Conservation (phyloP, 768 basidiomycete species). For the Suillus luteus region DNA sequence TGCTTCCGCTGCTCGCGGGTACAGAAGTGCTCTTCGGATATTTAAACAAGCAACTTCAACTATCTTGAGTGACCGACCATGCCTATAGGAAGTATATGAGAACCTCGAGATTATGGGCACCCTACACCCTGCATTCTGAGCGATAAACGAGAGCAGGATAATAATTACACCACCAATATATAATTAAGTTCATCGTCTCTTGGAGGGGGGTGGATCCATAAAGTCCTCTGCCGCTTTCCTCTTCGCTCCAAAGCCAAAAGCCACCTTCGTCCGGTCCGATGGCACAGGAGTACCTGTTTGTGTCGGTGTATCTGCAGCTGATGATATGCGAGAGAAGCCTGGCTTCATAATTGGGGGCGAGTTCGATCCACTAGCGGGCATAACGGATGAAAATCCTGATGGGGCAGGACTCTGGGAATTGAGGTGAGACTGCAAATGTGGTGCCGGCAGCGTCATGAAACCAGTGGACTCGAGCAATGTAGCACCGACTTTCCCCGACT, state of each 20-base stretch:
- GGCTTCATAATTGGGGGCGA: conserved; percentile 62
- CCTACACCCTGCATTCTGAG: background rate
- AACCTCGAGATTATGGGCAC: background rate
- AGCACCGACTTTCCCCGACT: conserved; percentile 50
- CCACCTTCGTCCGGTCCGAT: conserved; percentile 71
- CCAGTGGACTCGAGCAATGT: conserved; percentile 53
- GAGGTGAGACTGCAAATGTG: conserved; percentile 45
- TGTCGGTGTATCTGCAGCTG: conserved; percentile 51
- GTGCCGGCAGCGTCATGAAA: conserved; percentile 74
- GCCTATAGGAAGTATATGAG: background rate
- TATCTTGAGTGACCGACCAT: background rate
- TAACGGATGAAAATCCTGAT: conserved; percentile 36
- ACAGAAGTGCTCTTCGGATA: background rate
- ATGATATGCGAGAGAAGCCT: conserved; percentile 77
- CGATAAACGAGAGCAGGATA: conserved; percentile 1
- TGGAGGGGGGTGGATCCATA: conserved; percentile 65
- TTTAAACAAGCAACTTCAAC: background rate
- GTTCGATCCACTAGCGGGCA: conserved; percentile 39
- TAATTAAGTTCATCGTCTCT: conserved; percentile 40
- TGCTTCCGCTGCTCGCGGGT: background rate
- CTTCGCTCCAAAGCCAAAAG: conserved; percentile 78
- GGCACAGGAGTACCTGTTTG: conserved; percentile 57
- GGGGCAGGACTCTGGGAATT: conserved; percentile 44
- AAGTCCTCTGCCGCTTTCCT: conserved; percentile 77
- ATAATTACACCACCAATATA: conserved; percentile 6